Conservation (phyloP, 1,139 yeast species). For the Magnusiomyces fungicola region DNA sequence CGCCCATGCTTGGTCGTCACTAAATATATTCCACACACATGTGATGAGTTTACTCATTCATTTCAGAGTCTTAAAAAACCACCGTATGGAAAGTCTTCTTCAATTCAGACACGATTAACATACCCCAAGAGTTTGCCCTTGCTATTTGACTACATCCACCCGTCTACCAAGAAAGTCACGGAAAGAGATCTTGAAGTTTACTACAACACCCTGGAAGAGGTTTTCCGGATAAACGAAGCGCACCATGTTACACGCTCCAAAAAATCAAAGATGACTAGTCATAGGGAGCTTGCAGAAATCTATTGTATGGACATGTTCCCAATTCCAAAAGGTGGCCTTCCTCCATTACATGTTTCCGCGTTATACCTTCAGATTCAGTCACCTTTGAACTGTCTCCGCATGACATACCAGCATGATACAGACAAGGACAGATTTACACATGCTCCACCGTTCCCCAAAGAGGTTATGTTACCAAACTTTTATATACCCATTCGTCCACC, state of each 20-base stretch:
- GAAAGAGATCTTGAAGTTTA: background rate
- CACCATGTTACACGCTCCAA: background rate
- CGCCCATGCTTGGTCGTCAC: background rate
- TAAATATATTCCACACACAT: background rate
- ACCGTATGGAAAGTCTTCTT: background rate
- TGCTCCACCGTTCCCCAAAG: slow-evolving; percentile 1
- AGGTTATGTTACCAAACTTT: background rate
- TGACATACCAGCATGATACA: background rate
- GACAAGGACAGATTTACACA: background rate
- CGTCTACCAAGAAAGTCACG: background rate
- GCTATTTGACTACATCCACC: slow-evolving; percentile 1
- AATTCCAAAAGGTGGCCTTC: background rate
- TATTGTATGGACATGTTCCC: slow-evolving; percentile 2
- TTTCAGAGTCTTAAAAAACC: background rate
- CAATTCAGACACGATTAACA: background rate
- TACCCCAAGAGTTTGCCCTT: slow-evolving; percentile 4
- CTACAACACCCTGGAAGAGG: slow-evolving; percentile 2
- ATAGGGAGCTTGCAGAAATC: background rate
- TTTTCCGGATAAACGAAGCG: background rate
- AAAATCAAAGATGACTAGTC: background rate
- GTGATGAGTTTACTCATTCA: background rate
- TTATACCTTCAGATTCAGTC: slow-evolving; percentile 2
- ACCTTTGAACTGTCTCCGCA: background rate
- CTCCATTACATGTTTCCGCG: slow-evolving; percentile 4
- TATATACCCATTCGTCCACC: background rate